A percentile compares a stretch with the other conserved stretches of the same genome.
Conservation (phyloP, 176 grass and related monocot species). For the Puccinellia tenuiflora region DNA sequence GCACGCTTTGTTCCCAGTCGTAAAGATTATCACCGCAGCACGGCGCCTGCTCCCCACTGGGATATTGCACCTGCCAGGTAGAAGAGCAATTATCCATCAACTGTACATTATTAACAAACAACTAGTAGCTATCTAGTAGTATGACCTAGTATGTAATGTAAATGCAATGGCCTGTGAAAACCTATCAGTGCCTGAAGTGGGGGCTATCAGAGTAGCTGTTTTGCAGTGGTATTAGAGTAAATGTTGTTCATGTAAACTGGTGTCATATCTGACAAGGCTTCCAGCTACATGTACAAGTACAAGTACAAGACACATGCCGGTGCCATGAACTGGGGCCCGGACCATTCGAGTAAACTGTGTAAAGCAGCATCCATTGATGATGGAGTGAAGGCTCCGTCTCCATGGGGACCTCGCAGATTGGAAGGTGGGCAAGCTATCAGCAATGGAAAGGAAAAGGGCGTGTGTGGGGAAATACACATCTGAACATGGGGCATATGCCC, state of each 20-base stretch:
- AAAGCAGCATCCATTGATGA: background rate
- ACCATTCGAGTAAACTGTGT: background rate
- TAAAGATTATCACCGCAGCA: background rate
- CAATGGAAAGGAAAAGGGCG: background rate
- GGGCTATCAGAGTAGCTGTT: background rate
- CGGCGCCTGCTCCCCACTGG: background rate
- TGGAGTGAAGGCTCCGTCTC: background rate
- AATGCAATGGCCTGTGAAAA: constrained; percentile 7
- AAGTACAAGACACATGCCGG: background rate
- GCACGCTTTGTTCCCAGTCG: background rate
- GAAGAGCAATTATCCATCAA: background rate
- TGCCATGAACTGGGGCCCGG: background rate
- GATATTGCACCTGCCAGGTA: background rate
- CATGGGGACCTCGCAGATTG: background rate
- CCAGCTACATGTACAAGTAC: background rate
- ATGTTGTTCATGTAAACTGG: background rate
- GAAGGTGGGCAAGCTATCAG: background rate
- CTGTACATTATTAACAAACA: background rate
- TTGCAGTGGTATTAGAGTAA: background rate
- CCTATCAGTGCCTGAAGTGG: background rate
- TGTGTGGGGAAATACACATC: no score
- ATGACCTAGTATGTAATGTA: background rate
- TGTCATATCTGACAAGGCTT: background rate
- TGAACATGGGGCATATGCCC: no score
- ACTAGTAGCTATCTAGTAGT: background rate